Evolutionary conservation across 352 stramenopile species (phyloP).

Genomic region (Nothophytophthora sp.): DNA sequence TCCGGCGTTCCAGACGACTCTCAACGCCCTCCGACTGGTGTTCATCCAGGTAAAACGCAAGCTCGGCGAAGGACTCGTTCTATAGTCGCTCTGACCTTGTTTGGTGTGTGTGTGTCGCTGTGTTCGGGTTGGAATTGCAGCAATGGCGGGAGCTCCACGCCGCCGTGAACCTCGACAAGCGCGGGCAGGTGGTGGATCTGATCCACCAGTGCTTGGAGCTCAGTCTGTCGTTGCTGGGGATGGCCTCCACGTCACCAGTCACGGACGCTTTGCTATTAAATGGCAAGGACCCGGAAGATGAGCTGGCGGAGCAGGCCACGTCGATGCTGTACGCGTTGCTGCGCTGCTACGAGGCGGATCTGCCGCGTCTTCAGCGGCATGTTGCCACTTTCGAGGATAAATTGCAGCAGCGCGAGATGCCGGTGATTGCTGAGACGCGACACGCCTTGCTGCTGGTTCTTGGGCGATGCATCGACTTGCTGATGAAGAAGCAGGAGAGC

Average conservation of each 20-base stretch:
- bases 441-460: slow-evolving; percentile 43
- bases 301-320: slow-evolving; percentile 20
- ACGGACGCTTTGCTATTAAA: slow-evolving; percentile 34
- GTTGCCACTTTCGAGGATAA: slow-evolving; percentile 46
- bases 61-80: too few relatives aligned
- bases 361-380: slow-evolving; percentile 49
- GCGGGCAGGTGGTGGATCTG: slow-evolving; percentile 40
- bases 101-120: neutral
- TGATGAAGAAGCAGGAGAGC: slow-evolving; percentile 32
- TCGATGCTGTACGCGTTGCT: slow-evolving; percentile 54
- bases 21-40: slow-evolving; percentile 29
- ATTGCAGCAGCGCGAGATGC: slow-evolving; percentile 20
- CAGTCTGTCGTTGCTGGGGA: slow-evolving; percentile 33
- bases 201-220: slow-evolving; percentile 46
- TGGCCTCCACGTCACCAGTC: slow-evolving; percentile 20
- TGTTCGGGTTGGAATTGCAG: slow-evolving; percentile 6
- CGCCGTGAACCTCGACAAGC: slow-evolving; percentile 21
- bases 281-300: slow-evolving; percentile 25
- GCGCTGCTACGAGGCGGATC: slow-evolving; percentile 58
- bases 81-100: neutral
- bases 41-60: slow-evolving; percentile 30
- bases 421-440: slow-evolving; percentile 49
- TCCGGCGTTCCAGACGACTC: slow-evolving; percentile 15
- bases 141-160: slow-evolving; percentile 44
- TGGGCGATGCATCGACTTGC: slow-evolving; percentile 22